These are phyloP conservation scores for Capsicum pubescens DNA, from an alignment of 257 asterid species.

Conservation along the genomic window DNA sequence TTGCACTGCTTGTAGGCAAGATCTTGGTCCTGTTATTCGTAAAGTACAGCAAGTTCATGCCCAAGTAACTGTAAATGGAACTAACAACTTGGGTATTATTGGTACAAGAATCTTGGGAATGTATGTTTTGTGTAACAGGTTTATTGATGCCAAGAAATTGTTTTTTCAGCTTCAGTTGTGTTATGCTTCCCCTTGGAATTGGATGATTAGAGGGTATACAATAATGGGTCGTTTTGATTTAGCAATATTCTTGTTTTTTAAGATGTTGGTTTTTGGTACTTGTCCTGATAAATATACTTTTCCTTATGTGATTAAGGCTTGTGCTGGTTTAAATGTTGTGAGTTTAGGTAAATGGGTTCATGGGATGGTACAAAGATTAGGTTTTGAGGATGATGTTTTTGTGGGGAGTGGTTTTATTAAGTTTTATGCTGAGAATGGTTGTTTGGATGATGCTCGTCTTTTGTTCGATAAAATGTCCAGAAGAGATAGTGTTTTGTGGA, in stretches of 20 bases:
- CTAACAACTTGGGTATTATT: constrained; percentile 59
- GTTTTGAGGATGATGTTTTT: constrained; percentile 74
- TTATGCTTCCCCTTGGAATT: constrained; percentile 98
- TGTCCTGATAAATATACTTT: constrained; percentile 92
- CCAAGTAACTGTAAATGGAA: constrained; percentile 73
- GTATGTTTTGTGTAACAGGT: constrained; percentile 57
- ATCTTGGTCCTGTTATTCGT: constrained; percentile 41
- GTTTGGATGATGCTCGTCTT: constrained; percentile 56
- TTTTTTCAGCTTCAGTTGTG: constrained; percentile 70
- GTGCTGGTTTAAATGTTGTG: constrained; percentile 63
- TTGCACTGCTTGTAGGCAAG: constrained; percentile 37
- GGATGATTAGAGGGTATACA: constrained; percentile 91
- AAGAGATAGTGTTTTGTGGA: constrained; percentile 82
- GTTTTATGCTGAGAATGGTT: constrained; percentile 70
- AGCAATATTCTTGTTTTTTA: constrained; percentile 71
- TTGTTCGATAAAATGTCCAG: constrained; percentile 79
- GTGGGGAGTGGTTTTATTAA: constrained; percentile 86
- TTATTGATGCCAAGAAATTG: constrained; percentile 60
- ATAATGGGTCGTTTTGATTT: constrained; percentile 57
- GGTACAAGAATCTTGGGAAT: constrained; percentile 84
- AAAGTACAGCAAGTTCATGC: constrained; percentile 72
- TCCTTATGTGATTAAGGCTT: constrained; percentile 82
- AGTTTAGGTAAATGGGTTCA: constrained; percentile 58
- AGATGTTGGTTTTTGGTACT: constrained; percentile 80
- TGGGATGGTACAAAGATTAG: constrained; percentile 46